Conservation (phyloP, 2,329 filamentous ascomycete species). For the Aspergillus udagawae region DNA sequence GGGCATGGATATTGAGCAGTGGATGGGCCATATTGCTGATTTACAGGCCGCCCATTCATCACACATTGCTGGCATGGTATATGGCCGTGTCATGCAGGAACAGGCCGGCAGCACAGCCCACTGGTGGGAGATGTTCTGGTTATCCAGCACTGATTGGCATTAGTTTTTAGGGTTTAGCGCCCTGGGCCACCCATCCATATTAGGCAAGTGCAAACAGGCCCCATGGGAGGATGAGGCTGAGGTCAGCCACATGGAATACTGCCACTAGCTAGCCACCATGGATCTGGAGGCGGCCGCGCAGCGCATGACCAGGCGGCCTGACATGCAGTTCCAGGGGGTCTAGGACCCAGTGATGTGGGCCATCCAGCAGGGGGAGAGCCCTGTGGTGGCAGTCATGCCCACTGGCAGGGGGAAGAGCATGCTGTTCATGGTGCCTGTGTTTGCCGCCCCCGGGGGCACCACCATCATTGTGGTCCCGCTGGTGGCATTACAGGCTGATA, state of each 20-base stretch:
- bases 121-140: too few relatives aligned
- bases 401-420: background rate
- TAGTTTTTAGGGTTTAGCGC: too few relatives aligned
- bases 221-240: constrained; percentile 1
- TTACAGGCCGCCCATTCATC: background rate
- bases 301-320: background rate
- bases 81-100: too few relatives aligned
- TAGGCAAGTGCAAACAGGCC: background rate
- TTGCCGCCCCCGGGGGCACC: background rate
- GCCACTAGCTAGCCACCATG: background rate
- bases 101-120: too few relatives aligned
- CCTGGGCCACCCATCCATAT: too few relatives aligned
- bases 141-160: too few relatives aligned
- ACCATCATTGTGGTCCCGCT: constrained; percentile 2
- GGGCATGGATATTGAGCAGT: constrained; percentile 2
- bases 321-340: background rate
- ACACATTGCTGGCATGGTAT: too few relatives aligned
- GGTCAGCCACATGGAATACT: background rate
- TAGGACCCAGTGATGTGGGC: background rate
- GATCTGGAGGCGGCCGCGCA: background rate
- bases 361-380: constrained; percentile 1
- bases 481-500: background rate
- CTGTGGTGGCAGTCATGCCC: background rate
- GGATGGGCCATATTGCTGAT: constrained; percentile 5
- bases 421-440: constrained; percentile 6